Percentiles rank a stretch among this genome's conserved stretches.
Conservation (phyloP, 352 stramenopile species). For the Aphanomyces astaci region DNA sequence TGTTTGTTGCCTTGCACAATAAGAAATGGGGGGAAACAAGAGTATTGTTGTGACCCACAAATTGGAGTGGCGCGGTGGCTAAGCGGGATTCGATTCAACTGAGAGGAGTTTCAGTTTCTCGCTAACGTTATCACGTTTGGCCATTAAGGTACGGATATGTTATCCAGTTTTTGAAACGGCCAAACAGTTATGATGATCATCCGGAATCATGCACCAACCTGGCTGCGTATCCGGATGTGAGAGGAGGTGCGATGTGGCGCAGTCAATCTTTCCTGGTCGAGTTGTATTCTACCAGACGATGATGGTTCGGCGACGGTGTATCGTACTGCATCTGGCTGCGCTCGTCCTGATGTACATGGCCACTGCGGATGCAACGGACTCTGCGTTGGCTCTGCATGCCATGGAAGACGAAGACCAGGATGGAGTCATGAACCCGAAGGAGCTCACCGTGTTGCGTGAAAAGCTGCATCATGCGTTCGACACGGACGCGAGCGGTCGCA, state of each 20-base stretch:
- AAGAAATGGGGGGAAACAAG: too few species aligned
- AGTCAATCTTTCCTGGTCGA: constrained; percentile 14
- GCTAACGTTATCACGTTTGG: too few species aligned
- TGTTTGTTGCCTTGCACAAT: background rate
- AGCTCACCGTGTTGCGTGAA: constrained; percentile 76
- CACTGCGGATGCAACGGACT: background rate
- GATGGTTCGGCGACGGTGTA: background rate
- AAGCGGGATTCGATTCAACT: too few species aligned
- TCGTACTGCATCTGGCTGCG: background rate
- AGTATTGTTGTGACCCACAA: background rate
- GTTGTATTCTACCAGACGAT: background rate
- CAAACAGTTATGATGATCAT: too few species aligned
- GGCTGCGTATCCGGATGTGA: background rate
- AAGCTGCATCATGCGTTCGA: constrained; percentile 76
- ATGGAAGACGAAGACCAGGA: constrained; percentile 76
- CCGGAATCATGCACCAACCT: background rate
- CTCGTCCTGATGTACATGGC: background rate
- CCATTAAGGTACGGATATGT: too few species aligned
- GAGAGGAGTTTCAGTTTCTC: too few species aligned
- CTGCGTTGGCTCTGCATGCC: background rate
- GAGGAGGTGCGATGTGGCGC: background rate
- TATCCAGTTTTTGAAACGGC: too few species aligned
- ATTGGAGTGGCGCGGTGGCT: too few species aligned
- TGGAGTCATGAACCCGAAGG: constrained; percentile 52
- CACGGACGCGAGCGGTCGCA: constrained; percentile 60